Evolutionary conservation across 2,329 filamentous ascomycete genomes (phyloP), one percentile per base, ranked within the genome.

Genomic region (Microcyclospora pomicola): DNA sequence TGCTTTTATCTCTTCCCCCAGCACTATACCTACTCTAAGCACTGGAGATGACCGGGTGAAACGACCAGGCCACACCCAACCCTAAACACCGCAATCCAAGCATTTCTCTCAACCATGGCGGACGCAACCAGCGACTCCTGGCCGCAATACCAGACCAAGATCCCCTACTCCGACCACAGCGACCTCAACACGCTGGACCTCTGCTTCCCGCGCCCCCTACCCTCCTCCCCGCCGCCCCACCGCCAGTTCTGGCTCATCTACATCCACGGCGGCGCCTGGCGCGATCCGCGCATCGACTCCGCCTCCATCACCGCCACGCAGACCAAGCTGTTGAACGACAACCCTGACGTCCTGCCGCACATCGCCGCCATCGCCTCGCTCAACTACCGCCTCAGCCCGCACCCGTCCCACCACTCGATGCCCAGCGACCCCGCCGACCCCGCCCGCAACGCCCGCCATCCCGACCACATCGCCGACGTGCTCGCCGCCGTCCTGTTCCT

Each of bases 331-430:
- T 44, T 58, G 15, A 15, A 42, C 13, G 50, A 49, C 6, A 41
- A 35, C 2, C 39, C 50, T 7, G 35, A 44, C 12, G 36, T 55
- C 16, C 12, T 31, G 6, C 30, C 12, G 9, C 53, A 59, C 35
- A 63, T 82, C 40, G 70, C 71, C 15, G 78, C 71, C 42, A 72
- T 82, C 51, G 72, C 75, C 19, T 77, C 75, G 33, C 53, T 80
- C 41, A 72, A 76, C 57, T 80, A 80, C 64, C 69, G 75, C 29
- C 71, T 81, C 35, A 75, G 72, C 6, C 65, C 72, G 2, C 63
- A 68, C 46, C 50, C 60, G 9, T 45, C 51, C 12, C 65, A 67
- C 45, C 49, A 60, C 1, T 56, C 57, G 1, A 56, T 69, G 42
- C 69, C 72, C 0, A 55, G 57, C 28, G 59, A 62, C 39, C 65